Evolutionary conservation across 176 grass and related monocot species (phyloP).

Genomic region (Zoysia japonica): DNA sequence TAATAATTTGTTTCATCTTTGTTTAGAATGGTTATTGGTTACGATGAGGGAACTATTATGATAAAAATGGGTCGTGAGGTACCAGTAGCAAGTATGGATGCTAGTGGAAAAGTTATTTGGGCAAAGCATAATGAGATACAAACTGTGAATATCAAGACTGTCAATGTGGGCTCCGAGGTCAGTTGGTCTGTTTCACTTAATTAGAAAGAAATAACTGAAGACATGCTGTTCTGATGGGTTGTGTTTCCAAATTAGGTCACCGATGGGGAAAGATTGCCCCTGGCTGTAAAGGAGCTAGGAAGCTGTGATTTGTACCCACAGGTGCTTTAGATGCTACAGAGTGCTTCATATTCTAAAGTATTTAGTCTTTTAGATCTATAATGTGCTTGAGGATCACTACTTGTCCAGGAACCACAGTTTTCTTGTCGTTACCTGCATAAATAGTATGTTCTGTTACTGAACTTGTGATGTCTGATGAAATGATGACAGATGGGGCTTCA

Average conservation of each 20-base stretch:
- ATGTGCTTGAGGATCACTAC: neutral
- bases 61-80: conserved; percentile 98
- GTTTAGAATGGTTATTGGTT: conserved; percentile 95
- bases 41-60: conserved; percentile 96
- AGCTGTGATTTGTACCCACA: conserved; percentile 97
- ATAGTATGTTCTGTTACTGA: neutral
- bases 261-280: conserved; percentile 94
- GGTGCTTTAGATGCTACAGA: conserved; percentile 46
- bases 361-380: conserved; percentile 14
- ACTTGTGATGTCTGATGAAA: too few species aligned
- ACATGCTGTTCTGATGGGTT: conserved; percentile 15
- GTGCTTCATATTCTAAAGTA: neutral
- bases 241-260: conserved; percentile 54
- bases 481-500: neutral
- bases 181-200: conserved; percentile 23
- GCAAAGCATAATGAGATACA: conserved; percentile 98
- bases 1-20: conserved; percentile 2
- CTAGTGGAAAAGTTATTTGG: conserved; percentile 97
- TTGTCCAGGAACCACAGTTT: neutral
- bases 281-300: conserved; percentile 95
- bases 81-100: conserved; percentile 97
- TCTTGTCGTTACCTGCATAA: conserved; percentile 16
- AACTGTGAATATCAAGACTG: conserved; percentile 93
- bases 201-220: conserved; percentile 19
- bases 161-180: conserved; percentile 83